Percentiles rank a stretch among this genome's conserved stretches.
Evolutionary conservation across 768 basidiomycete genomes (phyloP).

Genomic region (Lanmaoa rubissima): DNA sequence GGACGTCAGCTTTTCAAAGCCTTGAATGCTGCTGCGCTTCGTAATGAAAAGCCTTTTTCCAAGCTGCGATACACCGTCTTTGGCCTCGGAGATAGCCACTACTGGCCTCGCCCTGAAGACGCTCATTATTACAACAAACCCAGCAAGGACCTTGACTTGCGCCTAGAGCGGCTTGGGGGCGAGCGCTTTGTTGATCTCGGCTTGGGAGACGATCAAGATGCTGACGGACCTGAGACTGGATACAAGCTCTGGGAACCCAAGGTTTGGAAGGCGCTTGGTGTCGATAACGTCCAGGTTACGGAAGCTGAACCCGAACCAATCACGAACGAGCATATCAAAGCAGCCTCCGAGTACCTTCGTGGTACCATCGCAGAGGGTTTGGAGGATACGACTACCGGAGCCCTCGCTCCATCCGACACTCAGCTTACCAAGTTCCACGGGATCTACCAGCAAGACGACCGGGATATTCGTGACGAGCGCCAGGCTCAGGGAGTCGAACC

Average conservation of each 20-base stretch:
- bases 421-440: conserved; percentile 99
- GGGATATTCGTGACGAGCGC: conserved; percentile 97
- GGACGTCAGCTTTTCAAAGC: conserved; percentile 88
- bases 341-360: conserved; percentile 87
- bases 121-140: conserved; percentile 99
- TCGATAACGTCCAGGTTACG: conserved; percentile 81
- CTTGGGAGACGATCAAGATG: conserved; percentile 95
- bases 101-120: conserved; percentile 97
- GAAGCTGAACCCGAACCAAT: conserved; percentile 96
- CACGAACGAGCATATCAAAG: conserved; percentile 99
- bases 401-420: conserved; percentile 85
- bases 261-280: conserved; percentile 92
- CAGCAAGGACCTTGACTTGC: conserved; percentile 82
- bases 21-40: conserved; percentile 58
- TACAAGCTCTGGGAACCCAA: conserved; percentile 95
- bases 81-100: conserved; percentile 96
- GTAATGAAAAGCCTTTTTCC: conserved; percentile 51
- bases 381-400: conserved; percentile 80
- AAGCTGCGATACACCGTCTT: conserved; percentile 83
- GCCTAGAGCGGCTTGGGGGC: conserved; percentile 77
- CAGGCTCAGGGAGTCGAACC: conserved; percentile 90
- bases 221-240: conserved; percentile 92
- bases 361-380: conserved; percentile 95
- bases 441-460: conserved; percentile 95
- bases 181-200: conserved; percentile 73